A percentile compares a stretch with the other conserved stretches of the same genome.
Conservation (phyloP, 352 stramenopile species). For the Globisporangium megalacanthum region DNA sequence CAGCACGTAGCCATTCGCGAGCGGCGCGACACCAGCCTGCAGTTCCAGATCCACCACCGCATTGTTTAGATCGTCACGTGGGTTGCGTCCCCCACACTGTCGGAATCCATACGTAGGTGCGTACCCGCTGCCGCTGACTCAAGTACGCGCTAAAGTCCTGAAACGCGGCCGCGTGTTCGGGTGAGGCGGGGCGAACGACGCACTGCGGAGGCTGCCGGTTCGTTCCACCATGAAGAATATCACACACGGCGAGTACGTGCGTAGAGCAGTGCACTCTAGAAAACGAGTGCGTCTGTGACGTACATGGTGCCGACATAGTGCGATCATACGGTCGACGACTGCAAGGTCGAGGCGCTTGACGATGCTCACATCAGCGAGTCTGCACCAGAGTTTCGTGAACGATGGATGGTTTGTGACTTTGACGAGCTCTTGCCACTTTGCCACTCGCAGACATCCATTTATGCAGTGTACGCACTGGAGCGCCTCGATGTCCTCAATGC, state of each 20-base stretch:
- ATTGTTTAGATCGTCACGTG: not conserved
- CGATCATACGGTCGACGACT: conserved; percentile 55
- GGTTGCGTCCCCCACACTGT: not conserved
- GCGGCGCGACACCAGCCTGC: conserved; percentile 53
- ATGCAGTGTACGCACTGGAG: conserved; percentile 31
- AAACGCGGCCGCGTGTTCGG: conserved; percentile 27
- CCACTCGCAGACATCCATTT: not conserved
- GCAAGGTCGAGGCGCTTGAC: conserved; percentile 51
- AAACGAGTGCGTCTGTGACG: not conserved
- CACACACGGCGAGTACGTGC: not conserved
- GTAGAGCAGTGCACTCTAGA: not conserved
- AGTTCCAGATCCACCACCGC: not conserved
- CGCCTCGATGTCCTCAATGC: conserved; percentile 31
- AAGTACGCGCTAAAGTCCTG: conserved; percentile 47
- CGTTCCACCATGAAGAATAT: not conserved
- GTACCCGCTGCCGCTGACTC: conserved; percentile 42
- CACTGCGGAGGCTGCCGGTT: conserved; percentile 44
- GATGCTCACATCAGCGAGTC: conserved; percentile 39
- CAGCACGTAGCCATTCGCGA: conserved; percentile 38
- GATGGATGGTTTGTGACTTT: not conserved
- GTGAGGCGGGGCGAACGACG: conserved; percentile 25
- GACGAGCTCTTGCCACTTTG: not conserved
- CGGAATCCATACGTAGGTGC: not conserved
- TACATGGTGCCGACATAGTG: conserved; percentile 46
- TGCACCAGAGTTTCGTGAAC: conserved; percentile 7